Conservation (phyloP, 192 early-diverging fungal genomes). For the Polychytrium aggregatum region DNA sequence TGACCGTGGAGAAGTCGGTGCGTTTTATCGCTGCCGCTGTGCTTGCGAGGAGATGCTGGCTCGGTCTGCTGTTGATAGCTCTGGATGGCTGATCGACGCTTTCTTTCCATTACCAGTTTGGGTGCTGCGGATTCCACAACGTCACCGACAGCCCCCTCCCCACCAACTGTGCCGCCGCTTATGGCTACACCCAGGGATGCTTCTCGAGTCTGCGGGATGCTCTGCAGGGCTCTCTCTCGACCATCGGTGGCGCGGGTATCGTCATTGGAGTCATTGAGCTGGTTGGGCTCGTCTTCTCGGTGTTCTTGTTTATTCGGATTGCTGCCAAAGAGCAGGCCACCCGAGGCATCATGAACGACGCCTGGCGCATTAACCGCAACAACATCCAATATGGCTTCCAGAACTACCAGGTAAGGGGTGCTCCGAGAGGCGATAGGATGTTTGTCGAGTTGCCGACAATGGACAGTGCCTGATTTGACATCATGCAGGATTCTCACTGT, state of each 20-base stretch:
- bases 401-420: no score
- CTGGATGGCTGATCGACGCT: neutral
- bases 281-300: constrained; percentile 32
- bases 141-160: constrained; percentile 15
- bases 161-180: constrained; percentile 12
- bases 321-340: constrained; percentile 29
- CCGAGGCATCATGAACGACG: constrained; percentile 34
- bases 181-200: constrained; percentile 13
- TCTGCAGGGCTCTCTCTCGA: constrained; percentile 21
- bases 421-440: no score
- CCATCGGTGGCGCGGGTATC: constrained; percentile 39
- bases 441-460: no score
- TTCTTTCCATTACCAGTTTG: constrained; percentile 11
- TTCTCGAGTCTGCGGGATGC: constrained; percentile 8
- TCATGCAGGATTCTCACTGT: no score
- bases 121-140: constrained; percentile 37
- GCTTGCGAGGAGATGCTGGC: no score
- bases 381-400: constrained; percentile 46
- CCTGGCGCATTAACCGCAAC: constrained; percentile 44
- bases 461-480: no score
- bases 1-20: constrained; percentile 4
- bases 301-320: constrained; percentile 39
- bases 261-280: constrained; percentile 42
- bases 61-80: no score
- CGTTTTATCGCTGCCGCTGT: neutral